Evolutionary conservation across 257 asterid genomes (phyloP).

Genomic region (Solanum corneliomulleri): DNA sequence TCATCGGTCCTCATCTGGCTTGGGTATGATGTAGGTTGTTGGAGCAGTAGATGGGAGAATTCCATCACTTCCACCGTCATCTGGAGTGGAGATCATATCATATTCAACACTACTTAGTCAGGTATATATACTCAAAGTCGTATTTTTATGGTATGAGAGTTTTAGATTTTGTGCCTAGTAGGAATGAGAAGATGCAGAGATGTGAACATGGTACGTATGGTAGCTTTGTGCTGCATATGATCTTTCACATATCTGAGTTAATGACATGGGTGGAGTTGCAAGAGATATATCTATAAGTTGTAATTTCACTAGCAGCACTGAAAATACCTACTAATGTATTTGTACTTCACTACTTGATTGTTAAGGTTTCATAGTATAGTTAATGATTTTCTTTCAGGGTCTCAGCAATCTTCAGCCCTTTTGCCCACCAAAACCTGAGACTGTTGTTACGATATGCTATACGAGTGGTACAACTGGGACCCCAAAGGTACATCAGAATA

Average conservation of each 20-base stretch:
- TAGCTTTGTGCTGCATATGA: not conserved
- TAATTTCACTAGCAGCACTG: not conserved
- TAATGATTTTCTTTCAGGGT: slow-evolving; percentile 32
- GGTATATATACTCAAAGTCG: slow-evolving; percentile 8
- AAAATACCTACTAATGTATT: not conserved
- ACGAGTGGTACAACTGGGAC: slow-evolving; percentile 97
- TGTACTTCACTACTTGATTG: not conserved
- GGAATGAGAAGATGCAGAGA: not conserved
- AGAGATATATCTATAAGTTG: not conserved
- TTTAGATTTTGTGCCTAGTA: not conserved
- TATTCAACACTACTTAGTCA: slow-evolving; percentile 55
- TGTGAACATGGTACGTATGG: not conserved
- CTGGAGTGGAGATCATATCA: slow-evolving; percentile 58
- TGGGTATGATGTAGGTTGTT: slow-evolving; percentile 45
- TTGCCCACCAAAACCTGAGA: slow-evolving; percentile 72
- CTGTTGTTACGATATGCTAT: slow-evolving; percentile 75
- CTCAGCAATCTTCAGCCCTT: slow-evolving; percentile 49
- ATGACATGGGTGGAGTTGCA: not conserved
- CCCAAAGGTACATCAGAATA: slow-evolving; percentile 49
- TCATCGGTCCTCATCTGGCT: not conserved
- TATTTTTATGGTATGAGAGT: not conserved
- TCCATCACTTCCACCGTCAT: slow-evolving; percentile 63
- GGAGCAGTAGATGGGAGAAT: slow-evolving; percentile 76
- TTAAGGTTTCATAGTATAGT: not conserved
- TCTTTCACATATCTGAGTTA: not conserved